Percentiles rank a stretch among this genome's conserved stretches.
These are phyloP conservation scores for Macrolepiota dolichaula DNA, from an alignment of 768 basidiomycete species.

Conservation along the genomic window DNA sequence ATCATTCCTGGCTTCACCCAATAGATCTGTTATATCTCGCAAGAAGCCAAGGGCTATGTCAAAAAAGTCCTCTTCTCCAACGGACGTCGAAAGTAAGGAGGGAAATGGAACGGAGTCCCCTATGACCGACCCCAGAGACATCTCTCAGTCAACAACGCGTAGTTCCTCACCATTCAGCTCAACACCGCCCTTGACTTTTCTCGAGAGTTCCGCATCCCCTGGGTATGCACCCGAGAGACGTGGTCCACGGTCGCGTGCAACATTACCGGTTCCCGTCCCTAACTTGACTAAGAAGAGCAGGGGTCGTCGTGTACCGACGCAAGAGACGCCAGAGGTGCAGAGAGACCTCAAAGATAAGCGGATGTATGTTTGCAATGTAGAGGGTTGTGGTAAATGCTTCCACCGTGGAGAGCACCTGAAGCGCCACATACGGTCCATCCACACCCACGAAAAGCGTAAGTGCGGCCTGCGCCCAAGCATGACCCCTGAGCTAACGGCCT, in stretches of 20 bases:
- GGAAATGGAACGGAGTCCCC: constrained; percentile 10
- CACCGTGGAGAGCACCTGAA: constrained; percentile 74
- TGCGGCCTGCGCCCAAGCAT: constrained; percentile 10
- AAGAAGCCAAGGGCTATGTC: constrained; percentile 7
- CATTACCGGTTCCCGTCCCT: constrained; percentile 68
- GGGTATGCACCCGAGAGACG: constrained; percentile 30
- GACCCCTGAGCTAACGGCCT: constrained; percentile 12
- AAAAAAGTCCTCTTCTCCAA: constrained; percentile 8
- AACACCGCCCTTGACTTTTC: constrained; percentile 15
- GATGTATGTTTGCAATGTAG: constrained; percentile 60
- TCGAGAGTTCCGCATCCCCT: constrained; percentile 14
- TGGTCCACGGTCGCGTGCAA: constrained; percentile 48
- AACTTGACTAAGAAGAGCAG: constrained; percentile 80
- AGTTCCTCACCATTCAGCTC: constrained; percentile 7
- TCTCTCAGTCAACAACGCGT: constrained; percentile 8
- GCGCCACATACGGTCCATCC: constrained; percentile 70
- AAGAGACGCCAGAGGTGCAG: constrained; percentile 20
- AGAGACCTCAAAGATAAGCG: constrained; percentile 27
- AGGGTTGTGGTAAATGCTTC: constrained; percentile 72
- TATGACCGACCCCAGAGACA: constrained; percentile 2
- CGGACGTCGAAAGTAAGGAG: not conserved
- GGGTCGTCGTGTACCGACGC: constrained; percentile 71
- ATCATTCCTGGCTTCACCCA: constrained; percentile 2
- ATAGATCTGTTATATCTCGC: constrained; percentile 1
- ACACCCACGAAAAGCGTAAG: constrained; percentile 78